Conservation (phyloP, 2,329 filamentous ascomycete genomes). For the Setomelanomma holmii region DNA sequence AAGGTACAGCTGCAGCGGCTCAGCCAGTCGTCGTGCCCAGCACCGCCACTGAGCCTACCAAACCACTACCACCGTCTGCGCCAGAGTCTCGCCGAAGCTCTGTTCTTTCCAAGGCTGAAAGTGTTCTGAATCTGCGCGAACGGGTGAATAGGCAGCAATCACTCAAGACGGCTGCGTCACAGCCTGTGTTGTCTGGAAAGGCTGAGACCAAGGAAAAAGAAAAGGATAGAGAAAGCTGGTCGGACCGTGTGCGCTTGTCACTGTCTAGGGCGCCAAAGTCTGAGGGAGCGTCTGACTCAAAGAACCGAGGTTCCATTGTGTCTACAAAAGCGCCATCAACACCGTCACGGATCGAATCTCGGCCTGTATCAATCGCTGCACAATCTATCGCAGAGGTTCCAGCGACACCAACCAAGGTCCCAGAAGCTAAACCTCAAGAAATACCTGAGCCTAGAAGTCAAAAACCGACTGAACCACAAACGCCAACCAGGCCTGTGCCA, state of each 20-base stretch:
- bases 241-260: constrained; percentile 36
- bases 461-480: background rate
- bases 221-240: constrained; percentile 18
- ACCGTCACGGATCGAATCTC: constrained; percentile 14
- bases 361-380: constrained; percentile 3
- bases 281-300: constrained; percentile 32
- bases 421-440: background rate
- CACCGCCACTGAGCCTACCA: background rate
- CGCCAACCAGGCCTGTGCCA: background rate
- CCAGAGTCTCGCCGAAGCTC: constrained; percentile 9
- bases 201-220: constrained; percentile 24
- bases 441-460: background rate
- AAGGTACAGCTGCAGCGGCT: constrained; percentile 13
- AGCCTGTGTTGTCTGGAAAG: constrained; percentile 30
- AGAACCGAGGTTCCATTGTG: constrained; percentile 10
- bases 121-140: constrained; percentile 34
- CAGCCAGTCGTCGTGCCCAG: background rate
- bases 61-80: background rate
- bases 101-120: constrained; percentile 36
- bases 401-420: constrained; percentile 5
- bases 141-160: constrained; percentile 29
- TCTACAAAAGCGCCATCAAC: constrained; percentile 15
- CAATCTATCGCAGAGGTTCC: constrained; percentile 1
- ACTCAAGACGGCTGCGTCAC: constrained; percentile 38
- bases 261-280: constrained; percentile 33